phyloP scores from a whole-genome alignment of 208 protist genomes.

The Leishmania mexicana region DNA sequence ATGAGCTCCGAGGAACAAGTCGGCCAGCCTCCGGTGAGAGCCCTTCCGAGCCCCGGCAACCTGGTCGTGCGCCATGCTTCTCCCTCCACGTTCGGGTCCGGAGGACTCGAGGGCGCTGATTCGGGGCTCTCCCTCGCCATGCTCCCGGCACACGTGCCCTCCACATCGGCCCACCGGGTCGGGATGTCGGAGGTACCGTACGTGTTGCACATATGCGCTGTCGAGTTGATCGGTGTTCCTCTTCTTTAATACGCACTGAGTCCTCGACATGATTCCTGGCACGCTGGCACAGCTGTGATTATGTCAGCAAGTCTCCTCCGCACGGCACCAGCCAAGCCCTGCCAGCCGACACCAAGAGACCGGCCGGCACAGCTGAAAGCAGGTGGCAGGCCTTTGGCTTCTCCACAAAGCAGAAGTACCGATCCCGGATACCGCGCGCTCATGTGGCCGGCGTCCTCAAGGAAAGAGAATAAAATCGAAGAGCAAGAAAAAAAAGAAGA shows the following conservation, averaged over 20 bases:
- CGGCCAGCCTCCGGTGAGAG: not conserved
- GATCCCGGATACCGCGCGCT: not conserved
- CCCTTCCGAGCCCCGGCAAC: not conserved
- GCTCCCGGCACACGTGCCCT: not conserved
- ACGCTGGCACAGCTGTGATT: not conserved
- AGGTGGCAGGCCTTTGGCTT: not conserved
- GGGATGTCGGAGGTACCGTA: not conserved
- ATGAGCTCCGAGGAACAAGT: not conserved
- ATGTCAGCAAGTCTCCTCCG: not conserved
- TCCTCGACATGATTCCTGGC: not conserved
- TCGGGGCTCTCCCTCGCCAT: not conserved
- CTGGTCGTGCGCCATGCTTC: not conserved
- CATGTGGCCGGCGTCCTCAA: not conserved
- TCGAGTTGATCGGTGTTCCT: not conserved
- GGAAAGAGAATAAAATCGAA: not conserved
- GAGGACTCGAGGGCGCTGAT: not conserved
- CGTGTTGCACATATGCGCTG: not conserved
- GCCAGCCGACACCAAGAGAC: not conserved
- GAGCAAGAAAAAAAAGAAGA: conserved; percentile 11
- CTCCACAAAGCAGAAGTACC: not conserved
- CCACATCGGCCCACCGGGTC: not conserved
- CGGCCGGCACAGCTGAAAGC: not conserved
- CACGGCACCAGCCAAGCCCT: not conserved
- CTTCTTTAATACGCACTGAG: not conserved
- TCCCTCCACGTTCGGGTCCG: not conserved